Conservation (phyloP, 169 alveolate genomes). For the Plasmodium relictum region DNA sequence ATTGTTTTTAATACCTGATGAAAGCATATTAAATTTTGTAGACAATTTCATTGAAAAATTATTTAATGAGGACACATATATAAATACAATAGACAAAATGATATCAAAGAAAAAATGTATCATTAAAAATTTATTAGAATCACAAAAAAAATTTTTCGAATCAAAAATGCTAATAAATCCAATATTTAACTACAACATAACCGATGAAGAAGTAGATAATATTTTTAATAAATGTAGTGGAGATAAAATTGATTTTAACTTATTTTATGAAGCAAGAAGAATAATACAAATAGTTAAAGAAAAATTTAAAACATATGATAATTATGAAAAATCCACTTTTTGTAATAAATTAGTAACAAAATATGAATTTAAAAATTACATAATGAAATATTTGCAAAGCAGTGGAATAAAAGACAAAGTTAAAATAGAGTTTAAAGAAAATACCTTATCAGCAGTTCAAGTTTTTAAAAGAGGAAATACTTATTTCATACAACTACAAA, state of each 20-base stretch:
- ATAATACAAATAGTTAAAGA: constrained; percentile 52
- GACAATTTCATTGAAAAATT: constrained; percentile 31
- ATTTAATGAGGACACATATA: constrained; percentile 39
- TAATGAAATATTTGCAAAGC: constrained; percentile 18
- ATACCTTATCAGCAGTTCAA: constrained; percentile 39
- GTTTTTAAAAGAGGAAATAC: constrained; percentile 32
- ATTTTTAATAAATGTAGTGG: constrained; percentile 57
- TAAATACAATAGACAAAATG: constrained; percentile 34
- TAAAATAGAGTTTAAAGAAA: constrained; percentile 27
- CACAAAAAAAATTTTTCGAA: constrained; percentile 47
- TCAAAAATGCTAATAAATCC: constrained; percentile 43
- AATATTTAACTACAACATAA: constrained; percentile 24
- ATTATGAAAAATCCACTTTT: constrained; percentile 37
- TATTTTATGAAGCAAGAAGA: constrained; percentile 70
- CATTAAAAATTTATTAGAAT: constrained; percentile 41
- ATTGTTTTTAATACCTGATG: constrained; percentile 50
- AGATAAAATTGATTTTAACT: constrained; percentile 46
- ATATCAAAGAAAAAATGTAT: constrained; percentile 32
- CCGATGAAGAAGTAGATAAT: constrained; percentile 48
- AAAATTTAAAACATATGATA: constrained; percentile 46
- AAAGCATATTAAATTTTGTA: constrained; percentile 38
- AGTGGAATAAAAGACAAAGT: constrained; percentile 26
- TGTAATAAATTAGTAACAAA: constrained; percentile 19
- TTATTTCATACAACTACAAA: constrained; percentile 46
- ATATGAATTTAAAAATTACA: constrained; percentile 34